These are phyloP conservation scores for Penicillium lividum DNA, from an alignment of 495 filamentous ascomycete species.

Conservation along the genomic window DNA sequence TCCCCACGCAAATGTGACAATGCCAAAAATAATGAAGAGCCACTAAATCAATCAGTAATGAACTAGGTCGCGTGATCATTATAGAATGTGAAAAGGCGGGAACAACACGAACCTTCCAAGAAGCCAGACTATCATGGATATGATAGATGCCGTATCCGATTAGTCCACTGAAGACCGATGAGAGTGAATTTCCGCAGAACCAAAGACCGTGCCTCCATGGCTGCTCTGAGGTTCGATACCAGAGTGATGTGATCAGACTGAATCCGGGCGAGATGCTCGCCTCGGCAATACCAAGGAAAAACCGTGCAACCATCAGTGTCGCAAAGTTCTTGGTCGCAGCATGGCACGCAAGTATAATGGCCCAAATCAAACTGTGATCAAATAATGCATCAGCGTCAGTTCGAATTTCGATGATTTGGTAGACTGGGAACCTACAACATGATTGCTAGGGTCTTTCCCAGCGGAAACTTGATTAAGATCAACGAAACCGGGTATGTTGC, in stretches of 20 bases:
- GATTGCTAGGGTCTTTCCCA: too few species aligned
- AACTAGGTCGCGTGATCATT: background rate
- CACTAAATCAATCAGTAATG: conserved; percentile 7
- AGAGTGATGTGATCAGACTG: conserved; percentile 35
- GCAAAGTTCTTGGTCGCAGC: conserved; percentile 50
- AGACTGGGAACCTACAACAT: too few species aligned
- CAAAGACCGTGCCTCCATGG: conserved; percentile 53
- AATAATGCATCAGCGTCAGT: too few species aligned
- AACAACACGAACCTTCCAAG: conserved; percentile 23
- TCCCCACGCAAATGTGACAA: conserved; percentile 29
- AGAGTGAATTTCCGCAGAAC: conserved; percentile 38
- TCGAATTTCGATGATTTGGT: too few species aligned
- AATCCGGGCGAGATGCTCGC: conserved; percentile 45
- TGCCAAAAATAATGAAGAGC: conserved; percentile 30
- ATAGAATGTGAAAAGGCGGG: too few species aligned
- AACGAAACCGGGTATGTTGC: too few species aligned
- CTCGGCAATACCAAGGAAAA: conserved; percentile 52
- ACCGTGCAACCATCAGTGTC: conserved; percentile 46
- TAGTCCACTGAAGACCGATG: conserved; percentile 25
- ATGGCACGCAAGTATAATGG: conserved; percentile 50
- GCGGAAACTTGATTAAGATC: too few species aligned
- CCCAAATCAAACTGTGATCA: conserved; percentile 26
- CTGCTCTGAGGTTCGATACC: conserved; percentile 50
- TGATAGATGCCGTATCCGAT: conserved; percentile 29
- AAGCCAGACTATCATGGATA: conserved; percentile 15